These are phyloP conservation scores for Exophiala bonariae DNA, from an alignment of 2,329 filamentous ascomycete species.

Conservation along the genomic window DNA sequence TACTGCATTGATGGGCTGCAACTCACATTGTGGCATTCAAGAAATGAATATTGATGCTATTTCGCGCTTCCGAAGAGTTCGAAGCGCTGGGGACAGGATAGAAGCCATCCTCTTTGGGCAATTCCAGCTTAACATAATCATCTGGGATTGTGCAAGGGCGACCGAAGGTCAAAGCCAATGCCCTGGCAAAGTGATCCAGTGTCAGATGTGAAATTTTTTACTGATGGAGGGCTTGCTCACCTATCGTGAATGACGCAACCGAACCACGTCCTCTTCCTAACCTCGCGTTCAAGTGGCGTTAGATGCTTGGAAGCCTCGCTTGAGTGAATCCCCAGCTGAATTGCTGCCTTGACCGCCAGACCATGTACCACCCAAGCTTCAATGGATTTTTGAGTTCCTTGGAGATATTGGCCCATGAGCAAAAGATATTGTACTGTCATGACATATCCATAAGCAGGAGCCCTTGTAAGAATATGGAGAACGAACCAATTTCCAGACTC, in stretches of 20 bases:
- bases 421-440: constrained; percentile 50
- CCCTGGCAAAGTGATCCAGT: constrained; percentile 30
- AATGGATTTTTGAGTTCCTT: constrained; percentile 55
- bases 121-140: constrained; percentile 41
- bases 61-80: too few species aligned
- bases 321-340: constrained; percentile 55
- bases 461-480: not conserved
- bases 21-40: too few species aligned
- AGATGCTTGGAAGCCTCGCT: constrained; percentile 37
- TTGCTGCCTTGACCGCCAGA: constrained; percentile 51
- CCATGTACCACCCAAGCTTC: constrained; percentile 58
- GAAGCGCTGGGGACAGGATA: too few species aligned
- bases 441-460: not conserved
- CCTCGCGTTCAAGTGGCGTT: constrained; percentile 46
- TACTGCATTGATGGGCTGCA: too few species aligned
- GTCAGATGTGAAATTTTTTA: too few species aligned
- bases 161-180: constrained; percentile 54
- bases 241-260: constrained; percentile 51
- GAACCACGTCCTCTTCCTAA: constrained; percentile 52
- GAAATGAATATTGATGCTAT: too few species aligned
- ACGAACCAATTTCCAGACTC: constrained; percentile 46
- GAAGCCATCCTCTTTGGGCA: constrained; percentile 28
- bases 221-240: constrained; percentile 23
- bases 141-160: constrained; percentile 49
- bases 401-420: constrained; percentile 52